Evolutionary conservation across 2,329 filamentous ascomycete genomes (phyloP), one percentile per base, ranked within the genome.

Genomic region (Cercospora berteroae): DNA sequence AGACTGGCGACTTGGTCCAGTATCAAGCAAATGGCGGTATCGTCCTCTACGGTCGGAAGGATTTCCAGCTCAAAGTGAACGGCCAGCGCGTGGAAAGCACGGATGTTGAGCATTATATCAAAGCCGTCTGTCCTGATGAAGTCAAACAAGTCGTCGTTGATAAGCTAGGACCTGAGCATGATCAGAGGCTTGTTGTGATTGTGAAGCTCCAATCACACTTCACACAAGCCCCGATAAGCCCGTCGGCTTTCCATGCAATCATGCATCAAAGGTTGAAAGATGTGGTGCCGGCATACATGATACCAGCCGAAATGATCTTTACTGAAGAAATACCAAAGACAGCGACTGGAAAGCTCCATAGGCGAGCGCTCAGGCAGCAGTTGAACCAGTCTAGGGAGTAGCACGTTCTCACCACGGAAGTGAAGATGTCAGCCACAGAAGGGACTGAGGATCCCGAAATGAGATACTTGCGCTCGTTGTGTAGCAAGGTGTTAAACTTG

Each of bases 381-480:
- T 27, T 3, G 12, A 27, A 52, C 5, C 0, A n/a, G 1, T 52
- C 5, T 13, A 7, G 20, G 4, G 20, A 52, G 23, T 1, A 1
- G 4, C 12, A 9, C 23, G 3, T 12, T 4, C 1, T 0, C 0
- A 13, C 9, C 27, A 1, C 12, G 12, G 5, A 52, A 52, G 18
- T 6, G 5, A 5, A 2, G 9, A 2, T 12, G 12, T 1, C 1
- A 1, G 4, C 4, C 31, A 5, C 10, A 1, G 12, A 39, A 27
- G 25, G 5, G 13, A 0, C 6, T n/a, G 16, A 8, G 0, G 2
- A 50, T 23, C 44, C 44, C 5, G 23, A n/a, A 27, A 13, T 3
- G 5, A 13, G 1, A 1, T 0, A 16, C 3, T 6, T 52, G 2
- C 18, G 12, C 10, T 52, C 48, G 5, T 3, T 52, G 12, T 55